Base-by-base conservation (phyloP, 2,329 filamentous ascomycete genomes). In the Penicillium sp. region DNA sequence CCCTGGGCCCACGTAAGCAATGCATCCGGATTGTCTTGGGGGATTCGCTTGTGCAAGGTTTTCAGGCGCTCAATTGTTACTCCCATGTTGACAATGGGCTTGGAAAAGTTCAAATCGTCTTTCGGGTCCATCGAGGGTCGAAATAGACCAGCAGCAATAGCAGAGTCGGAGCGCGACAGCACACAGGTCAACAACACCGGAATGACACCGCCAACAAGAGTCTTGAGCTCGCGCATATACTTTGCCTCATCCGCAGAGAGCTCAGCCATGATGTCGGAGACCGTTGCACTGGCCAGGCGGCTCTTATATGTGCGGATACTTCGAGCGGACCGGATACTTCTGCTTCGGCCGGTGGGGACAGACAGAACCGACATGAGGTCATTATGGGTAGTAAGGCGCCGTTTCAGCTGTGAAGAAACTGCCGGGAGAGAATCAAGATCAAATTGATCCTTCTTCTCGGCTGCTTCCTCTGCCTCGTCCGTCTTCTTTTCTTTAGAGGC, bases 311-410 rank as follows among this genome's bases (percentile, higher is more conserved):
- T 87, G 49, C 89, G 83, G 48, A 93, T 81, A 67, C 89, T 95
- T 39, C 87, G 82, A 25, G 86, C 82, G 23, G 89, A 91, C 50
- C 84, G 81, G 53, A 89, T 82, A 64, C 86, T 90, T 63, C 78
- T 83, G 51, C 79, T 81, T 50, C 84, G 79, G 42, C 79, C 78
- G 44, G 69, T 72, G 12, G 81, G 78, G 29, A 81, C 73, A 24
- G 91, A 97, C 7, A 98, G 76, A 2, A 95, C 89, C 0, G 93
- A 97, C 33, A 98, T 89, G 23, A 98, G 78, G 68, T 98, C 93
- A 13, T 90, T 90, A 70, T 97, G 91, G 51, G 88, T 95, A 3
- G 91, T 95, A 33, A 95, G 78, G 52, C 87, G 83, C 55, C 89
- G 81, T 67, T 87, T 89, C 29, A 89, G 73, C 24, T 69, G 69